phyloP scores from a whole-genome alignment of 2,329 filamentous ascomycete species.

The Drechslerella coelobrocha region DNA sequence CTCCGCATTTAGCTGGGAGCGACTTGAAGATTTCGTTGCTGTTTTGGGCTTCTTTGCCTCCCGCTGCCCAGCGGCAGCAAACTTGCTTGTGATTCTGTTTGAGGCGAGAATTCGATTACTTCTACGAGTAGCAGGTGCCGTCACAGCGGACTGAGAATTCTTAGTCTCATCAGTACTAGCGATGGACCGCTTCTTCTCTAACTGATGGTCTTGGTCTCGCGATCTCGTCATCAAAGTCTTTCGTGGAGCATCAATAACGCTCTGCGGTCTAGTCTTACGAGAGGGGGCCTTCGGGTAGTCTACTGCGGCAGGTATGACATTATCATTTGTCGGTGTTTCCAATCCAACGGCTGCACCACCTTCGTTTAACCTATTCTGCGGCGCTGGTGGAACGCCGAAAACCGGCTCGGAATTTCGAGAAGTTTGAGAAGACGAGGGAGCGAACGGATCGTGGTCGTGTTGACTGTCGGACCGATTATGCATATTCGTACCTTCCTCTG shows the following conservation, averaged over 20 bases:
- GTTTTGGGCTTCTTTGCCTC: conserved; percentile 56
- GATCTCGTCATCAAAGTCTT: conserved; percentile 49
- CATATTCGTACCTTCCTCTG: conserved; percentile 53
- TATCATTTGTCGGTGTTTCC: conserved; percentile 61
- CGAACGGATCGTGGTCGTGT: conserved; percentile 61
- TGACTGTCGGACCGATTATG: not conserved
- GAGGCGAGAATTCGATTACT: conserved; percentile 54
- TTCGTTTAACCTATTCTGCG: conserved; percentile 59
- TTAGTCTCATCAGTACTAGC: conserved; percentile 50
- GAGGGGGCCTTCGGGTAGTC: conserved; percentile 53
- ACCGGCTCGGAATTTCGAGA: conserved; percentile 59
- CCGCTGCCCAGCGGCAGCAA: conserved; percentile 55
- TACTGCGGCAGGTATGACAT: conserved; percentile 50
- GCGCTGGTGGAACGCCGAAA: conserved; percentile 60
- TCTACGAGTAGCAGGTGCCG: conserved; percentile 53
- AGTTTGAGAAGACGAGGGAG: conserved; percentile 53
- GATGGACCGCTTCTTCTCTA: conserved; percentile 50
- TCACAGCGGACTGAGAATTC: conserved; percentile 52
- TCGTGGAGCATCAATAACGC: conserved; percentile 50
- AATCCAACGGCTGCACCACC: conserved; percentile 56
- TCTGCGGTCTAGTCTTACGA: conserved; percentile 54
- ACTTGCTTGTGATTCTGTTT: conserved; percentile 55
- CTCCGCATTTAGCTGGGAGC: conserved; percentile 51
- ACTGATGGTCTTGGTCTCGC: conserved; percentile 39
- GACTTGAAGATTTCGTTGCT: conserved; percentile 55